Base-by-base conservation (phyloP, 202 grass and related monocot species). In the Zoysia matrella region DNA sequence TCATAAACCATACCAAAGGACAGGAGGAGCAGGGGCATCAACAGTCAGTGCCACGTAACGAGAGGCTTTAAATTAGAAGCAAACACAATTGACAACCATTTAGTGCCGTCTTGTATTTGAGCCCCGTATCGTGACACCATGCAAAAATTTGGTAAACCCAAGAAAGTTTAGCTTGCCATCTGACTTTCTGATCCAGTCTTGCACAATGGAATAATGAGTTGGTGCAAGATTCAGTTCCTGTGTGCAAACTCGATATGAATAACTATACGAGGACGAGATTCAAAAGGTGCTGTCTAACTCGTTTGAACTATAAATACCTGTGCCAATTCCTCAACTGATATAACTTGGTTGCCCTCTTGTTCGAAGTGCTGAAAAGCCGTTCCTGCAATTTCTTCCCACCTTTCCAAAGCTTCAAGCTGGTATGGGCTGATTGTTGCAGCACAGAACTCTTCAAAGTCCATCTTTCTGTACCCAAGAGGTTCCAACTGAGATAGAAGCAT, bases 381-480 rank as follows among this genome's bases (percentile, higher is more conserved):
- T 22, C 87, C 92, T 45, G 91, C 96, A 70, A 99, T 99, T 72
- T 96, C 87, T 86, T 99, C 96, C 96, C 96, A 99, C 42, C 77
- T 90, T 68, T 93, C 93, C 78, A 99, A 82, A 36, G 93, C 90
- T 84, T 99, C 96, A n/a, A 99, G 93, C 77, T 99, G 96, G 67
- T 96, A 95, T 13, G 96, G 93, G 78, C 91, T 94, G 56, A 92
- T 95, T 18, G 96, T 87, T 45, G 96, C 91, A 42, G 96, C 90
- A 78, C 96, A 99, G 75, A 99, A 99, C 75, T 95, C 92, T 77
- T 92, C 92, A 14, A 99, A 99, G 61, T 99, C 87, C 92, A 99
- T 92, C 81, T 83, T 92, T 84, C 93, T 90, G 77, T 94, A 94
- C 16, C 86, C 84, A 79, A 99, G 92, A 2, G 91, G 91, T 72